Base-by-base conservation (phyloP, 345 rosid species). In the Sonneratia alba region DNA sequence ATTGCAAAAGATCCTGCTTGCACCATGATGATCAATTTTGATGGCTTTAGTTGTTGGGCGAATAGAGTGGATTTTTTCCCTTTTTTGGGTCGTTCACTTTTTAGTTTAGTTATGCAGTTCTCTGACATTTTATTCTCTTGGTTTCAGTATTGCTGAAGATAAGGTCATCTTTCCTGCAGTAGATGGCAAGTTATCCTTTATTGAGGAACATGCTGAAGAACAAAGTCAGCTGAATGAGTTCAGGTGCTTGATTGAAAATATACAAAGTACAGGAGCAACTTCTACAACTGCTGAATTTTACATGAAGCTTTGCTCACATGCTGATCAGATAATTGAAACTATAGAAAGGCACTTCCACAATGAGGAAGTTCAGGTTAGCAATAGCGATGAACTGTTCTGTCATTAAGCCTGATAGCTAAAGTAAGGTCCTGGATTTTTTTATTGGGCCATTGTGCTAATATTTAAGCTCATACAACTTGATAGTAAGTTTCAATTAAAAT, bases 91-190 rank as follows among this genome's bases (percentile, higher is more conserved):
- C 36, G 45, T 68, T 43, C 4, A 59, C 63, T 65, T 75, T 40
- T 22, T 21, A 49, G 19, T 37, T 14, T 16, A 9, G 27, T 3
- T 22, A 22, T 67, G 48, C 14, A 32, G 55, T 8, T 36, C 11
- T 55, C 27, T 15, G 67, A 63, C 38, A 65, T 27, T 10, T 66
- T 51, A 81, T 78, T 74, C 57, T 48, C 69, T 59, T 75, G 56
- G 38, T 79, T 77, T 69, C 87, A 92, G 98, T 75, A 79, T 92
- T 79, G 98, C 95, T n/a, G 95, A 92, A 82, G 98, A 88, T 76
- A 85, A 87, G 72, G 87, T 92, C 78, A 90, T 90, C 80, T 92
- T 92, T 81, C 98, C 98, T 69, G 95, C 96, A 22, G 85, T 92
- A 74, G 94, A 85, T 78, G 89, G 81, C 57, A 88, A 89, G 78